These are phyloP conservation scores for Linum lewisii DNA, from an alignment of 345 rosid genomes.

Conservation along the genomic window DNA sequence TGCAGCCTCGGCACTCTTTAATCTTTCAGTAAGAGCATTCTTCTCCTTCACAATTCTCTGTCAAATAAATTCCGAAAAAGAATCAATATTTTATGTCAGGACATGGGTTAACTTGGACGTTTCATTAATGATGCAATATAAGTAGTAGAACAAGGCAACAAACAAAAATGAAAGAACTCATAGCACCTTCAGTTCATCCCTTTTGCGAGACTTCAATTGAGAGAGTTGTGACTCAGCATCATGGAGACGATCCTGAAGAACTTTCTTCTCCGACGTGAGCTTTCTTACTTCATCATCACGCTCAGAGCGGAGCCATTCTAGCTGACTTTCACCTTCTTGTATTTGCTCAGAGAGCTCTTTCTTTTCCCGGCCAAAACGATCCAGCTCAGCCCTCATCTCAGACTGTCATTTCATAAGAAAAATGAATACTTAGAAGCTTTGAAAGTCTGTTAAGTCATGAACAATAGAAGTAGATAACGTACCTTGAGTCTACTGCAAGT, in stretches of 20 bases:
- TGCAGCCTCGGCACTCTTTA: slow-evolving; percentile 80
- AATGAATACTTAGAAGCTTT: slow-evolving; percentile 9
- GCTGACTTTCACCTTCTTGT: slow-evolving; percentile 85
- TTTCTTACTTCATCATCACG: slow-evolving; percentile 71
- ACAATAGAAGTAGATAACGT: slow-evolving; percentile 9
- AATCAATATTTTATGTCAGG: neutral
- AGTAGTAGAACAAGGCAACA: neutral
- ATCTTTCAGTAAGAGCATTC: slow-evolving; percentile 80
- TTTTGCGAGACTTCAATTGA: slow-evolving; percentile 78
- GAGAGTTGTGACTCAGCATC: slow-evolving; percentile 84
- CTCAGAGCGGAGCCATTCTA: slow-evolving; percentile 95
- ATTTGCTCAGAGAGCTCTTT: slow-evolving; percentile 78
- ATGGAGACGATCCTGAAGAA: slow-evolving; percentile 86
- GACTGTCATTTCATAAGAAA: slow-evolving; percentile 43
- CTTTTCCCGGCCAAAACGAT: slow-evolving; percentile 73
- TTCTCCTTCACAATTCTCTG: slow-evolving; percentile 94
- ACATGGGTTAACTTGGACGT: too few relatives aligned
- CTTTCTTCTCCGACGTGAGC: slow-evolving; percentile 66
- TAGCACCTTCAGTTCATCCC: slow-evolving; percentile 87
- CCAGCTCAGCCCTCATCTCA: slow-evolving; percentile 84
- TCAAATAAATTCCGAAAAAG: neutral
- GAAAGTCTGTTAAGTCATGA: slow-evolving; percentile 14
- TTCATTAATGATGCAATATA: too few relatives aligned
- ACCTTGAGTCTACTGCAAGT: slow-evolving; percentile 73
- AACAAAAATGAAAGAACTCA: neutral